Evolutionary conservation across 176 grass and related monocot species (phyloP), one percentile per base, ranked within the genome.

Genomic region (Ensete ventricosum): DNA sequence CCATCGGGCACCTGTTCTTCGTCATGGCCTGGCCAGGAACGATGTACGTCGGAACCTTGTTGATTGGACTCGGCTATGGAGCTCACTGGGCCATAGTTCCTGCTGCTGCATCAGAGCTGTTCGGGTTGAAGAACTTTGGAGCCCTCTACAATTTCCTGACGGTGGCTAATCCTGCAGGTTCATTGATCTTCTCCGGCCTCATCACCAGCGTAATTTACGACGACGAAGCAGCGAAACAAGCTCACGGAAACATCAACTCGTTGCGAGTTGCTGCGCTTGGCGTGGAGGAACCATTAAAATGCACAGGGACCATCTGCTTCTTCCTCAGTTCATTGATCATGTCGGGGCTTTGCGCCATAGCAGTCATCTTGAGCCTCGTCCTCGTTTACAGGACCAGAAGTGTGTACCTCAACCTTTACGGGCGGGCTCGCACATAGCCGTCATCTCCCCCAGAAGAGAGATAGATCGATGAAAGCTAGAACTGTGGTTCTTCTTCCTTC

Each of bases 91-190:
- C 62, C 21, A 65, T 65, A 3, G 62, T 65, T 65, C 62, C 62
- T 12, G 62, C 62, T 12, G 19, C 62, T 24, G 23, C 62, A 27
- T 65, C 62, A 3, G 62, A 65, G 62, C 8, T 65, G n/a, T 65
- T 65, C 12, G 62, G 62, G 9, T 65, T 65, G 62, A 65, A 65
- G 62, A 65, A 65, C 62, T 65, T 65, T 26, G 62, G 62, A 65
- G 23, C 62, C 22, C 9, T 65, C 21, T 65, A 65, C 62, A 65
- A 65, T 24, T 65, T 65, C 21, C 62, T 65, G 11, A 65, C 62
- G 12, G 62, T 65, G 22, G 62, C 62, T 27, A 65, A 65, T 24
- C 62, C 62, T 4, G 23, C 62, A 13, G 62, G 62, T 24, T 65
- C 62, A 65, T 12, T 65, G 17, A 12, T 65, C 62, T 14, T 65